Evolutionary conservation across 345 rosid genomes (phyloP), one percentile per base, ranked within the genome.

Genomic region (Linum trigynum): DNA sequence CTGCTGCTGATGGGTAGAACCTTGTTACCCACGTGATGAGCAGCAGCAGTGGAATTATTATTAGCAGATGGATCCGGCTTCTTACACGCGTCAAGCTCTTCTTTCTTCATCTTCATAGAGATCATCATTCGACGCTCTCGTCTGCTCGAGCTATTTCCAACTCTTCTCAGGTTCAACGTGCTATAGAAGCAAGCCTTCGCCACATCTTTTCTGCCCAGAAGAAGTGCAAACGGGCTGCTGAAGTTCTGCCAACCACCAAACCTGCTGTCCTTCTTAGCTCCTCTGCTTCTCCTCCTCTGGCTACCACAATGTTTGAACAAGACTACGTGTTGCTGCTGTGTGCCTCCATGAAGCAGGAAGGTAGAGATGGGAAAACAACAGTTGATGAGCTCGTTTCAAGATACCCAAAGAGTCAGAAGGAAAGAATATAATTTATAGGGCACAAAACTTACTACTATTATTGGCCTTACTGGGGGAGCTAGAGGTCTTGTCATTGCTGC

Each of bases 131-230:
- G 69, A 38, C 75, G 70, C 55, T 66, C 72, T 67, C 74, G 64
- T 45, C 68, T 69, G 7, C 62, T 53, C 1, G 57, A 48, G 65
- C 72, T 76, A 38, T 66, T 57, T 7, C 50, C 53, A 12, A 69
- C 38, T 62, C 84, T 79, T 66, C 64, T 82, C 64, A 85, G 74
- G 71, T 71, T 65, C 14, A 84, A 37, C 36, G 83, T 83, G 74
- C 85, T 78, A 59, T 76, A 71, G 72, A 85, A 89, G 60, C 95
- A 84, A 63, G 89, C 84, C 61, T 77, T 62, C 11, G 83, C 85
- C 50, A 82, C 80, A 68, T 85, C 89, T 74, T 67, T 77, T 78
- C 83, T 72, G 71, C 95, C 83, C 32, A 23, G 32, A 56, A 81
- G 67, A 75, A 78, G 42, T 59, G 73, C 36, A 57, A 83, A 77